These are phyloP conservation scores for Apiotrichum porosum DNA, from an alignment of 1,284 basidiomycete genomes.

Conservation along the genomic window DNA sequence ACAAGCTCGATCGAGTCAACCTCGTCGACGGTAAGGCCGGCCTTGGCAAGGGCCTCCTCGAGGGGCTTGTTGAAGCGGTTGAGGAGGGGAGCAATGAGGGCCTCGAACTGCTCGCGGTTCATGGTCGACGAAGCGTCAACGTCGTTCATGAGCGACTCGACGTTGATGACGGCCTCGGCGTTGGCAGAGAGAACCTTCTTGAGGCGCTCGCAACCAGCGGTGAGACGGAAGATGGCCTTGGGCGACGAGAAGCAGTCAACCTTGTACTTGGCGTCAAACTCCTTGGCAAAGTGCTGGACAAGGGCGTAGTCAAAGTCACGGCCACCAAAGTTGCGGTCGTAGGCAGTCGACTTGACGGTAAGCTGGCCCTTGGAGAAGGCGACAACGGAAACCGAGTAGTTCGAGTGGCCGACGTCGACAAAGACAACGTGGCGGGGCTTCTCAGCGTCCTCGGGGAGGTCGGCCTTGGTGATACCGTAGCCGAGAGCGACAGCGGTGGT, in stretches of 20 bases:
- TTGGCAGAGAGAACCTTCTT: constrained; percentile 79
- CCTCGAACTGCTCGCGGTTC: constrained; percentile 60
- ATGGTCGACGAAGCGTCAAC: constrained; percentile 63
- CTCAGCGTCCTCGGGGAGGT: constrained; percentile 73
- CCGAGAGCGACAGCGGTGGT: constrained; percentile 87
- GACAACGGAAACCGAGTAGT: constrained; percentile 75
- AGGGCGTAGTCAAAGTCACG: constrained; percentile 88
- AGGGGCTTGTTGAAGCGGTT: constrained; percentile 57
- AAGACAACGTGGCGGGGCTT: constrained; percentile 80
- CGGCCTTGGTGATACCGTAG: constrained; percentile 94
- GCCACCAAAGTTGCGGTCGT: constrained; percentile 84
- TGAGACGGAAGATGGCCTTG: constrained; percentile 85
- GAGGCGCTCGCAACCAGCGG: constrained; percentile 67
- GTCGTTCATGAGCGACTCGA: constrained; percentile 91
- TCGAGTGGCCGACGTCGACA: constrained; percentile 86
- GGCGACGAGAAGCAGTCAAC: constrained; percentile 84
- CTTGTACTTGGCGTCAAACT: constrained; percentile 92
- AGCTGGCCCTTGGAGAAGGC: constrained; percentile 90
- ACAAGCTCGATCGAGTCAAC: constrained; percentile 65
- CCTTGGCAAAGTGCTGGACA: constrained; percentile 74
- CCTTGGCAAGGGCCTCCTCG: constrained; percentile 56
- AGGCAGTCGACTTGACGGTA: constrained; percentile 75
- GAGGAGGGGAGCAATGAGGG: constrained; percentile 55
- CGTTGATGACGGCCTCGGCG: constrained; percentile 74
- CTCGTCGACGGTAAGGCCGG: constrained; percentile 58